Percentiles rank a stretch among this genome's conserved stretches.
Evolutionary conservation across 2,329 filamentous ascomycete species (phyloP).

Genomic region (Dichotomopilus funicola): DNA sequence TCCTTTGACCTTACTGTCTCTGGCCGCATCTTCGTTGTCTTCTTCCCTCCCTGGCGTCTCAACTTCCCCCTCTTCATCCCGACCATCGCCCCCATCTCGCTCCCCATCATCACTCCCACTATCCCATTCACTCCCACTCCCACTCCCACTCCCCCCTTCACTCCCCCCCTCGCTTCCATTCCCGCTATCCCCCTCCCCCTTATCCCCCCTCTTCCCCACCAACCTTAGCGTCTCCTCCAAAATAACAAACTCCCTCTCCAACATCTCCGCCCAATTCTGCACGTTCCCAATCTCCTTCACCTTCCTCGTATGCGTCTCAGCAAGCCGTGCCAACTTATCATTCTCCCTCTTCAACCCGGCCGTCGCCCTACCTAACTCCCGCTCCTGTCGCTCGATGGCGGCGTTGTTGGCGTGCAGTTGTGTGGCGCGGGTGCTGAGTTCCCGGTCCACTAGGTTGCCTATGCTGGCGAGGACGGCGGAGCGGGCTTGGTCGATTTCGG

Average conservation of each 20-base stretch:
- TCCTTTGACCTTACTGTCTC: too few species aligned
- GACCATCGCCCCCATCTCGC: neutral
- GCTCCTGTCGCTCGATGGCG: conserved; percentile 61
- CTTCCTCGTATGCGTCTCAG: conserved; percentile 53
- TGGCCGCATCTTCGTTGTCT: neutral
- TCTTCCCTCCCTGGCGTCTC: neutral
- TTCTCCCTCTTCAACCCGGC: conserved; percentile 56
- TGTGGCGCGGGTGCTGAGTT: conserved; percentile 60
- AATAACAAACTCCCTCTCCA: conserved; percentile 61
- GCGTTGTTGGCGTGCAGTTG: conserved; percentile 63
- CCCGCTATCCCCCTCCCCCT: conserved; percentile 19
- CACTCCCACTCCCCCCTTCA: conserved; percentile 17
- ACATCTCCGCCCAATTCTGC: conserved; percentile 81
- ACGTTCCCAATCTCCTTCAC: conserved; percentile 76
- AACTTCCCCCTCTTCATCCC: neutral
- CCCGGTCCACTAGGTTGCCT: conserved; percentile 62
- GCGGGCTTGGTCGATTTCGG: conserved; percentile 49
- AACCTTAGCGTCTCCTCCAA: conserved; percentile 59
- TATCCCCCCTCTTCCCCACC: conserved; percentile 33
- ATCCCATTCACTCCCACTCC: conserved; percentile 22
- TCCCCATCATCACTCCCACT: conserved; percentile 24
- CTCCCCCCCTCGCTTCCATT: conserved; percentile 14
- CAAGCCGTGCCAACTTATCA: conserved; percentile 58
- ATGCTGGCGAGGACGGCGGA: conserved; percentile 55
- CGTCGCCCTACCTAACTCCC: conserved; percentile 55